Conservation (phyloP, 352 stramenopile genomes). For the Phytophthora vignae region DNA sequence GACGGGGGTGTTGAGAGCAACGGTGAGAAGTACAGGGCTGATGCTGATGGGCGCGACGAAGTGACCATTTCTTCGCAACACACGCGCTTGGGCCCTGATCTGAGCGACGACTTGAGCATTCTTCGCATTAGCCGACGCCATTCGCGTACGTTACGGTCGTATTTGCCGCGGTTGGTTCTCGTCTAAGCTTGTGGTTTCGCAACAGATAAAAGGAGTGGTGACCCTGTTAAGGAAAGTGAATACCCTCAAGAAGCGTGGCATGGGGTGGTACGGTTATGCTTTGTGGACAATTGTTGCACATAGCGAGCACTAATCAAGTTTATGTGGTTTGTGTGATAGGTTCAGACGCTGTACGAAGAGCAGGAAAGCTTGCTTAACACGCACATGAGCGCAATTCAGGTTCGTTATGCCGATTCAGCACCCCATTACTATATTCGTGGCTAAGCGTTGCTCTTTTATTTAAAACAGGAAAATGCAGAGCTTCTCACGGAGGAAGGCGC, state of each 20-base stretch:
- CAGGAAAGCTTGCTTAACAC: slow-evolving; percentile 96
- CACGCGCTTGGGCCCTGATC: slow-evolving; percentile 5
- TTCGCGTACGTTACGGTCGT: slow-evolving; percentile 43
- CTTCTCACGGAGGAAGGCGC: slow-evolving; percentile 96
- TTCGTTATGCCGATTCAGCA: slow-evolving; percentile 22
- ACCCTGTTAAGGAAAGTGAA: slow-evolving; percentile 33
- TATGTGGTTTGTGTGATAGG: slow-evolving; percentile 29
- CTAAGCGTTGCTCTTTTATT: slow-evolving; percentile 4
- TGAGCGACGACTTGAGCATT: slow-evolving; percentile 71
- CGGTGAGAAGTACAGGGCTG: slow-evolving; percentile 26
- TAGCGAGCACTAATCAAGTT: neutral
- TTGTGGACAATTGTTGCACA: neutral
- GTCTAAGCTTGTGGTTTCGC: neutral
- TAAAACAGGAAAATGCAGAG: slow-evolving; percentile 94
- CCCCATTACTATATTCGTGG: neutral
- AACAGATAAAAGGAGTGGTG: slow-evolving; percentile 31
- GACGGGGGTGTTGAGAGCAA: slow-evolving; percentile 32
- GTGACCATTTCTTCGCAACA: slow-evolving; percentile 39
- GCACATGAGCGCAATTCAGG: slow-evolving; percentile 97
- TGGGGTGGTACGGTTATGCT: slow-evolving; percentile 55
- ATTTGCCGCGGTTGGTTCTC: neutral
- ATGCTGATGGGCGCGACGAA: slow-evolving; percentile 22
- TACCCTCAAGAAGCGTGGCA: slow-evolving; percentile 72
- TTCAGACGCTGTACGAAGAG: slow-evolving; percentile 95
- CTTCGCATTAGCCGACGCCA: slow-evolving; percentile 62